Evolutionary conservation across 257 asterid genomes (phyloP), one percentile per base, ranked within the genome.

Genomic region (Cordia subcordata): DNA sequence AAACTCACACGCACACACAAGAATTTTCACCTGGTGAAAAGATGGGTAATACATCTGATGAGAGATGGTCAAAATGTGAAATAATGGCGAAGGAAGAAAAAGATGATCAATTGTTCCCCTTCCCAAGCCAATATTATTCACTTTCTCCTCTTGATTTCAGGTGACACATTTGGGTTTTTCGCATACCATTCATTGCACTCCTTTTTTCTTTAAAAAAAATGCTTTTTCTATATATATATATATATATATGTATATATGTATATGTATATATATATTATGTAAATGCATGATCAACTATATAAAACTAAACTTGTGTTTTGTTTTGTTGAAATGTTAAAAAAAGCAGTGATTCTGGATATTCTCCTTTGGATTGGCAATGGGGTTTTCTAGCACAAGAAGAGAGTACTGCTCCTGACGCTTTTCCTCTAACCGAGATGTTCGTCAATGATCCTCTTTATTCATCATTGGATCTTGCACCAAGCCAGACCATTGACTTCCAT

Each of bases 91-190:
- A 66, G 14, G 81, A 81, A 61, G 79, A 73, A 55, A n/a, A n/a
- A n/a, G n/a, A n/a, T n/a, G 65, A 77, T 63, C 74, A 73, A 16
- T 44, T 59, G 6, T 69, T 72, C 52, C 57, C 83, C 8, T 70
- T 77, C 55, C 67, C 82, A 5, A 64, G 58, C 44, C 84, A 76
- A 62, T 72, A n/a, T n/a, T n/a, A n/a, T n/a, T n/a, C n/a, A n/a
- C n/a, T 76, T 0, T 74, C 79, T 8, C 72, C 79, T 8, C 68
- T 74, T 18, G 84, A 86, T 67, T 68, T 72, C 75, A 85, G 95
- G 90, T 82, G 21, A 64, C 0, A 10, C 46, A 11, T 17, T 18
- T n/a, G 35, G 62, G 42, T 22, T 68, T 40, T 45, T 42, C n/a
- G 11, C 17, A 33, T 17, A 49, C 1, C 54, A 49, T 49, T 49